Evolutionary conservation across 2,329 filamentous ascomycete species (phyloP).

Genomic region (Trichophyton mentagrophytes): DNA sequence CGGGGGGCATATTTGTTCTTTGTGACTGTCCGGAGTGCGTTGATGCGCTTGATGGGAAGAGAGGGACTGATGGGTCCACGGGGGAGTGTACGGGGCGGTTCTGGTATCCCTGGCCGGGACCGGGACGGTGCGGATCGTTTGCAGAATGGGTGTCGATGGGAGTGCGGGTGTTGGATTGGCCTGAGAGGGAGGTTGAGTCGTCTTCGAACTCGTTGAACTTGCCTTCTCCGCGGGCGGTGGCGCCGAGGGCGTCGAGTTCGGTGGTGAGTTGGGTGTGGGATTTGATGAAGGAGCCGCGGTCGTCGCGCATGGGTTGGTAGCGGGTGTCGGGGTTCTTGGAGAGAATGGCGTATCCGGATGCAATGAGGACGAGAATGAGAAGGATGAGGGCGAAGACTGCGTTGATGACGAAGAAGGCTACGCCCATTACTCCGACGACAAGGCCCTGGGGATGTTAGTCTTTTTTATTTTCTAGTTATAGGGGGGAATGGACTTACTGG

Average conservation of each 20-base stretch:
- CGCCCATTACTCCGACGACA: conserved; percentile 76
- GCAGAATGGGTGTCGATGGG: conserved; percentile 19
- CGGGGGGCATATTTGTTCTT: conserved; percentile 20
- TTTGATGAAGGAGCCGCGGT: conserved; percentile 95
- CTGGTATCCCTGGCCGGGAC: conserved; percentile 14
- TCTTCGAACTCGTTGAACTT: conserved; percentile 64
- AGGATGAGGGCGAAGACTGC: conserved; percentile 71
- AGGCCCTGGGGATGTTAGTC: conserved; percentile 39
- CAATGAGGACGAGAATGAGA: conserved; percentile 67
- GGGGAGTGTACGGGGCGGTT: conserved; percentile 38
- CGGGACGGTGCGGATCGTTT: conserved; percentile 10
- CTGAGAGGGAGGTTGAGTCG: conserved; percentile 50
- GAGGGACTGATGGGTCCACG: conserved; percentile 34
- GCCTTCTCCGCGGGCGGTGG: conserved; percentile 70
- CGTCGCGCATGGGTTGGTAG: conserved; percentile 93
- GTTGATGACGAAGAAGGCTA: conserved; percentile 80
- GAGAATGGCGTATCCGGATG: conserved; percentile 65
- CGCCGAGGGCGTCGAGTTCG: conserved; percentile 78
- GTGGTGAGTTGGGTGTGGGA: conserved; percentile 76
- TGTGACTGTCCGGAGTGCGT: conserved; percentile 22
- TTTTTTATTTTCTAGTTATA: background rate
- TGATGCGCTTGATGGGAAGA: conserved; percentile 34
- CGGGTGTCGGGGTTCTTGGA: conserved; percentile 89
- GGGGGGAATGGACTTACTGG: conserved; percentile 42
- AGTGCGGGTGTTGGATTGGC: conserved; percentile 41